Evolutionary conservation across 345 rosid species (phyloP), one percentile per base, ranked within the genome.

Genomic region (Salix purpurea): DNA sequence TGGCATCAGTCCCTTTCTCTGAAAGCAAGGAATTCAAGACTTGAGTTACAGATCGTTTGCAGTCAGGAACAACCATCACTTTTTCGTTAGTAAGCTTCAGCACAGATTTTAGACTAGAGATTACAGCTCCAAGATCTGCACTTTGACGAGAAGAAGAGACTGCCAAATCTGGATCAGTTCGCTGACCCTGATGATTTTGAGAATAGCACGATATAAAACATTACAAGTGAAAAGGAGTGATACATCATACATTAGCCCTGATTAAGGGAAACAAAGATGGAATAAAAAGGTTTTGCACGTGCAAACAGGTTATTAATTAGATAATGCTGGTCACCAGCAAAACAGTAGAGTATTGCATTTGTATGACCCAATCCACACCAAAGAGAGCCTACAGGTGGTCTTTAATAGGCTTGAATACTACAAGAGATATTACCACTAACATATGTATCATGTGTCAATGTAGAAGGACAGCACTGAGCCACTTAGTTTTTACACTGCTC

Each of bases 1-100:
- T 91, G 66, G 97, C 82, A 86, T 92, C 98, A 36, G 97, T 93
- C 56, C 97, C 95, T 80, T 91, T 96, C 82, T 96, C 99, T 13
- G 97, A 92, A 52, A 96, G 93, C 83, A 93, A 86, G 52, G 85
- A 78, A 85, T 96, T 96, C 84, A 96, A 85, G 50, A 88, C 86
- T 79, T 90, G 98, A 73, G 91, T 88, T 30, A 90, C 87, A 28
- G 89, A 81, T 80, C 94, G 87, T 84, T 96, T 96, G 92, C 98
- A 93, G 11, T 96, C 99, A 3, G 88, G 79, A 75, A 91, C 88
- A 73, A 86, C 87, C 99, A 96, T 93, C 84, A 92, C 98, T 76
- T 85, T 90, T 78, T 96, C 98, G 71, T 85, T 88, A 60, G 92
- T 88, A 79, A 96, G 96, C 83, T 88, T 88, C 89, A 96, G 74